Conservation (phyloP, 2,329 filamentous ascomycete genomes). For the Talaromyces sp. region DNA sequence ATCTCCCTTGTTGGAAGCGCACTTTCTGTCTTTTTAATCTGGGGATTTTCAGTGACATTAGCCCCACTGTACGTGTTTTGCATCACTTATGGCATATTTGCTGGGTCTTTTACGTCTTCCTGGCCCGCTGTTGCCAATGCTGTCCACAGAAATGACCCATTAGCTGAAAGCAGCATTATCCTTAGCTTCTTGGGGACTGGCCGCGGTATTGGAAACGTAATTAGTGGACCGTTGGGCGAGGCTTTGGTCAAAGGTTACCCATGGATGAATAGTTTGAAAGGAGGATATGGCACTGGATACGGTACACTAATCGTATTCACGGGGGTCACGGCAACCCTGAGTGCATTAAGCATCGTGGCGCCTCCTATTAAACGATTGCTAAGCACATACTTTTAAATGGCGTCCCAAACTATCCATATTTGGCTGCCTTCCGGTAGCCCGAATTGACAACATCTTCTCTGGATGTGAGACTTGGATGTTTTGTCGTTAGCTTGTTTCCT, state of each 20-base stretch:
- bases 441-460: not conserved
- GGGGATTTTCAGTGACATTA: constrained; percentile 43
- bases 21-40: constrained; percentile 39
- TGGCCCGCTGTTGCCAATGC: constrained; percentile 44
- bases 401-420: not conserved
- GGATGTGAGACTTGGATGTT: not conserved
- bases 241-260: constrained; percentile 23
- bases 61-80: constrained; percentile 36
- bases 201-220: constrained; percentile 47
- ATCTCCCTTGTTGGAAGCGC: constrained; percentile 38
- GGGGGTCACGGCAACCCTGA: constrained; percentile 20
- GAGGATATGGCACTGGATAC: constrained; percentile 23
- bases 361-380: not conserved
- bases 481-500: not conserved
- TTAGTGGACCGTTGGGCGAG: constrained; percentile 49
- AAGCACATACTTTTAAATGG: not conserved
- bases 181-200: constrained; percentile 46
- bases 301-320: constrained; percentile 25
- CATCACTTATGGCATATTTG: constrained; percentile 42
- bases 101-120: constrained; percentile 36
- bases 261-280: constrained; percentile 16
- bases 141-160: constrained; percentile 29
- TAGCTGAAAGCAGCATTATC: constrained; percentile 43
- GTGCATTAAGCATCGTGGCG: constrained; percentile 20
- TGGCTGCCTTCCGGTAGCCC: not conserved